These are phyloP conservation scores for Mycena citricolor DNA, from an alignment of 1,284 basidiomycete genomes.

Conservation along the genomic window DNA sequence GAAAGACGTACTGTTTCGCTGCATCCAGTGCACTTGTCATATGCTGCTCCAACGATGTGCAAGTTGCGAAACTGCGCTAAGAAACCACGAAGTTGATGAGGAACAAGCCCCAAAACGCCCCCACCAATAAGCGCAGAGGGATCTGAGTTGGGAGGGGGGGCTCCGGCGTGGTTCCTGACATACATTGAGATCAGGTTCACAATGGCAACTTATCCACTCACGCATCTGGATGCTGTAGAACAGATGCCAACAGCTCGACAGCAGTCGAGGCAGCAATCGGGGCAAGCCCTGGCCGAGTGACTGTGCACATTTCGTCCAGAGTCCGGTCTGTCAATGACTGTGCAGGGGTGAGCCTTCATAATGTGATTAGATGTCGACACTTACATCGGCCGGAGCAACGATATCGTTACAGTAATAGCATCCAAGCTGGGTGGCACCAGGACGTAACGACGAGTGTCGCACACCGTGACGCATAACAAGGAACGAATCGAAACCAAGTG, in stretches of 20 bases:
- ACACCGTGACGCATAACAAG: conserved; percentile 96
- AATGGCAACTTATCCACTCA: conserved; percentile 37
- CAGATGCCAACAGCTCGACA: conserved; percentile 88
- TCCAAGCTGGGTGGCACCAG: conserved; percentile 57
- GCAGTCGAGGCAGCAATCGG: conserved; percentile 90
- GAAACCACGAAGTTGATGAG: conserved; percentile 93
- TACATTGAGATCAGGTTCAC: not conserved
- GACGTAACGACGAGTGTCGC: conserved; percentile 41
- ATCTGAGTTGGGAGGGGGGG: conserved; percentile 51
- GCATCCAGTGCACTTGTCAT: conserved; percentile 89
- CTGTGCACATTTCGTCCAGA: conserved; percentile 99
- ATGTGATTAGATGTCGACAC: conserved; percentile 27
- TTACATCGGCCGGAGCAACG: conserved; percentile 91
- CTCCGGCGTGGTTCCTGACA: conserved; percentile 62
- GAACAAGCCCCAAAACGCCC: conserved; percentile 81
- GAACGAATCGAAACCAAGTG: conserved; percentile 94
- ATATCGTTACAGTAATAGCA: conserved; percentile 99
- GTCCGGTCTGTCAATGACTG: conserved; percentile 93
- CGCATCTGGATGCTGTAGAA: conserved; percentile 90
- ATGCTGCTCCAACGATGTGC: conserved; percentile 84
- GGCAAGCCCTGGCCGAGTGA: conserved; percentile 94
- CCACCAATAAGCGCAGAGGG: conserved; percentile 36
- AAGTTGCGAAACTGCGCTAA: conserved; percentile 85
- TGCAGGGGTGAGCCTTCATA: not conserved
- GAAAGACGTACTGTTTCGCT: conserved; percentile 62